Evolutionary conservation across 805 yeast genomes (phyloP).

Genomic region (Pachysolen tannophilus): DNA sequence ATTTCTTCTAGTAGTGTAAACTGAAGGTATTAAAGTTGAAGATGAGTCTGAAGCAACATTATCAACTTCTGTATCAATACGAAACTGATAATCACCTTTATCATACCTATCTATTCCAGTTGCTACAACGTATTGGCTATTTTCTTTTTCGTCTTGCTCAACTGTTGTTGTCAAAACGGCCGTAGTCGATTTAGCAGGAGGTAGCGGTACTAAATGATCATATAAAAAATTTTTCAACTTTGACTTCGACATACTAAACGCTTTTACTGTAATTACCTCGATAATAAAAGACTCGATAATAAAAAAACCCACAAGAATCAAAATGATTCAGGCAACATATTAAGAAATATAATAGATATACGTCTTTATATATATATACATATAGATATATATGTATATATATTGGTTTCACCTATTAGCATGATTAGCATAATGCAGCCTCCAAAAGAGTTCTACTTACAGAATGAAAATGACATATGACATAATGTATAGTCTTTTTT

Average conservation of each 20-base stretch:
- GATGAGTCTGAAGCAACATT: background rate
- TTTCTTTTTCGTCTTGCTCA: background rate
- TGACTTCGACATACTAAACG: background rate
- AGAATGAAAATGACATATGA: too few relatives aligned
- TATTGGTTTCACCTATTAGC: too few relatives aligned
- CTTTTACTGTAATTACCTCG: too few relatives aligned
- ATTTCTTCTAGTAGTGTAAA: slow-evolving; percentile 17
- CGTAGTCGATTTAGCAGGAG: slow-evolving; percentile 1
- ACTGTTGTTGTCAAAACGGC: background rate
- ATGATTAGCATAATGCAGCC: too few relatives aligned
- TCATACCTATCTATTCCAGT: background rate
- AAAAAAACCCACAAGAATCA: too few relatives aligned
- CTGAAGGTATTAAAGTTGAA: slow-evolving; percentile 2
- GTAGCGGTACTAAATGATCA: slow-evolving; percentile 4
- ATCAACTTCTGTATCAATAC: background rate
- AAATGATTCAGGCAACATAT: too few relatives aligned
- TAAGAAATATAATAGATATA: too few relatives aligned
- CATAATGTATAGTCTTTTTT: too few relatives aligned
- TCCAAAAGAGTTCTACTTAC: too few relatives aligned
- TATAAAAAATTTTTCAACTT: slow-evolving; percentile 3
- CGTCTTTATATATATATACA: too few relatives aligned
- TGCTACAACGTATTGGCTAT: background rate
- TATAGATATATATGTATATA: too few relatives aligned
- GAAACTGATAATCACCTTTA: background rate
- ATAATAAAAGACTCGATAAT: too few relatives aligned